Percentiles rank a stretch among this genome's conserved stretches.
Conservation (phyloP, 805 yeast species). For the Pichia kluyveri region DNA sequence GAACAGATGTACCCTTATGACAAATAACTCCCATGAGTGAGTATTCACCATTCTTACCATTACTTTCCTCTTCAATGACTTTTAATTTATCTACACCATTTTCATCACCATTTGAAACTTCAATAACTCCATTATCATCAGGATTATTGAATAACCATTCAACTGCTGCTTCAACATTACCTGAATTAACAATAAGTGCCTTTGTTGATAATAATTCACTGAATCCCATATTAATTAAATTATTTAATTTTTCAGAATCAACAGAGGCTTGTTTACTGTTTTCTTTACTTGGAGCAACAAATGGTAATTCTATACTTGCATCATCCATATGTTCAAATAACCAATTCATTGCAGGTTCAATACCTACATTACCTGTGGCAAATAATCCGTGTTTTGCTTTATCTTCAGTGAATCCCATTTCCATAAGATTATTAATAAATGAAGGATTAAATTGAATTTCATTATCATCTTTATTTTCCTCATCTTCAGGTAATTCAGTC, state of each 20-base stretch:
- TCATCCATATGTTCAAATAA: slow-evolving; percentile 85
- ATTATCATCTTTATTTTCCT: slow-evolving; percentile 15
- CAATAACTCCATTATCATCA: slow-evolving; percentile 60
- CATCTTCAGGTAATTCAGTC: slow-evolving; percentile 28
- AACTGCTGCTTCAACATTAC: slow-evolving; percentile 66
- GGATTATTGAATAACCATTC: slow-evolving; percentile 88
- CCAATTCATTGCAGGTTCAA: slow-evolving; percentile 85
- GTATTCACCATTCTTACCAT: slow-evolving; percentile 32
- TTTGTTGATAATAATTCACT: slow-evolving; percentile 53
- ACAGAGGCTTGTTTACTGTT: slow-evolving; percentile 3
- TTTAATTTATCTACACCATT: slow-evolving; percentile 7
- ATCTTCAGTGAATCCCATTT: slow-evolving; percentile 83
- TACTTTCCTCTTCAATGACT: not conserved
- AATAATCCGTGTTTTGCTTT: slow-evolving; percentile 61
- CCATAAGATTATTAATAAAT: slow-evolving; percentile 44
- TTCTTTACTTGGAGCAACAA: slow-evolving; percentile 25
- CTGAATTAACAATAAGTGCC: slow-evolving; percentile 52
- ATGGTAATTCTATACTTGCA: slow-evolving; percentile 60
- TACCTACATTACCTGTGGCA: slow-evolving; percentile 54
- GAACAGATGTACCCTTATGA: slow-evolving; percentile 84
- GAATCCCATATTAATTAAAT: slow-evolving; percentile 73
- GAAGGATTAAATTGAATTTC: slow-evolving; percentile 38
- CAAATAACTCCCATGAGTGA: slow-evolving; percentile 59
- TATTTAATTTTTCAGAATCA: slow-evolving; percentile 31
- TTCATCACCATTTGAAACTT: slow-evolving; percentile 3